Conservation (phyloP, 2,329 filamentous ascomycete genomes). For the Venturia pyrina region DNA sequence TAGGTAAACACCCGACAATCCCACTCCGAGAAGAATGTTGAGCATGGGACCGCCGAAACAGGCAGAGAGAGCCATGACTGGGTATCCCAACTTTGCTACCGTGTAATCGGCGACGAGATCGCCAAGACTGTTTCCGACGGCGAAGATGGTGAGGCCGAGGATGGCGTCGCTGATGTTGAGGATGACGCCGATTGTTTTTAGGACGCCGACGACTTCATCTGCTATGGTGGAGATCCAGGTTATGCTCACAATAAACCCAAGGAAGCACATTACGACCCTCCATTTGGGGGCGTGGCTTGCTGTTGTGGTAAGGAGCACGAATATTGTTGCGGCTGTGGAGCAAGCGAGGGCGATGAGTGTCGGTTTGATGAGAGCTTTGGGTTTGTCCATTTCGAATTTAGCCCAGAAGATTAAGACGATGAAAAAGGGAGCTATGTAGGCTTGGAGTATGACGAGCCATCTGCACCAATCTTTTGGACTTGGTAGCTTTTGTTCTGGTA, state of each 20-base stretch:
- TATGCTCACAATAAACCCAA: slow-evolving; percentile 85
- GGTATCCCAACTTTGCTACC: slow-evolving; percentile 83
- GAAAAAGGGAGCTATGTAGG: slow-evolving; percentile 81
- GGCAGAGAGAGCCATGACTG: slow-evolving; percentile 88
- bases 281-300: slow-evolving; percentile 59
- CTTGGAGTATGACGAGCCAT: slow-evolving; percentile 78
- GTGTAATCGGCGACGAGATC: slow-evolving; percentile 94
- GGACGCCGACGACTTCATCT: slow-evolving; percentile 85
- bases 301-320: slow-evolving; percentile 60
- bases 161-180: slow-evolving; percentile 90
- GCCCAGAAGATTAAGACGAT: slow-evolving; percentile 67
- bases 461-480: slow-evolving; percentile 64
- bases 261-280: slow-evolving; percentile 70
- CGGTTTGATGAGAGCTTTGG: slow-evolving; percentile 48
- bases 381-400: slow-evolving; percentile 50
- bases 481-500: slow-evolving; percentile 13
- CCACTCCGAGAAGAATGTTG: slow-evolving; percentile 90
- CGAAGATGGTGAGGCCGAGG: slow-evolving; percentile 88
- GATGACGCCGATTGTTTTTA: slow-evolving; percentile 89
- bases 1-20: slow-evolving; percentile 84
- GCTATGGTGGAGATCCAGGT: slow-evolving; percentile 96
- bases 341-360: slow-evolving; percentile 32
- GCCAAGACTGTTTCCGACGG: slow-evolving; percentile 88
- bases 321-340: slow-evolving; percentile 56
- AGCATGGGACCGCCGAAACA: slow-evolving; percentile 99